These are phyloP conservation scores for Ogataea thermomethanolica DNA, from an alignment of 805 yeast genomes.

Conservation along the genomic window DNA sequence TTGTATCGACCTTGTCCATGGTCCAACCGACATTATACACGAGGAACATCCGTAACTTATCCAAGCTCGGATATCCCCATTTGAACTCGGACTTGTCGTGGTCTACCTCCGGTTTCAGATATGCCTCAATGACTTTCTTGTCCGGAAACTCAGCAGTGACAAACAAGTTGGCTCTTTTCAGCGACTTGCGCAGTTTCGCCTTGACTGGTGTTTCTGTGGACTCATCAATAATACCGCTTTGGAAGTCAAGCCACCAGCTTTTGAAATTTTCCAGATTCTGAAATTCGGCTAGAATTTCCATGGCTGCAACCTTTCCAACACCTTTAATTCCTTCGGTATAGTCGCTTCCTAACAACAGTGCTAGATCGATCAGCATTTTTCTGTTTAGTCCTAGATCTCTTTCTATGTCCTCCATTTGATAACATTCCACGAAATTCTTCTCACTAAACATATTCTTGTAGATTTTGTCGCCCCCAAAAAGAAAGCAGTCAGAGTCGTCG, in stretches of 20 bases:
- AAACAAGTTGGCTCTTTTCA: slow-evolving; percentile 49
- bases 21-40: slow-evolving; percentile 77
- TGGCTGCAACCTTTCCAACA: slow-evolving; percentile 88
- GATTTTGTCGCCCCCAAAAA: slow-evolving; percentile 82
- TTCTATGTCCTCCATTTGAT: slow-evolving; percentile 55
- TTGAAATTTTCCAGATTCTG: slow-evolving; percentile 41
- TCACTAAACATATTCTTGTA: slow-evolving; percentile 95
- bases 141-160: slow-evolving; percentile 71
- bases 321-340: slow-evolving; percentile 92
- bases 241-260: slow-evolving; percentile 57
- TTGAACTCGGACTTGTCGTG: slow-evolving; percentile 69
- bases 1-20: slow-evolving; percentile 70
- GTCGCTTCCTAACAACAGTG: slow-evolving; percentile 86
- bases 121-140: slow-evolving; percentile 64
- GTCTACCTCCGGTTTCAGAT: slow-evolving; percentile 79
- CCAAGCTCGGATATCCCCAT: slow-evolving; percentile 91
- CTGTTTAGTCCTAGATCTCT: slow-evolving; percentile 63
- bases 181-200: slow-evolving; percentile 53
- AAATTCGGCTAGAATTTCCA: slow-evolving; percentile 88
- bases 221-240: slow-evolving; percentile 37
- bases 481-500: slow-evolving; percentile 94
- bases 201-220: slow-evolving; percentile 45
- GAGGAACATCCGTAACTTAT: slow-evolving; percentile 67
- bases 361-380: slow-evolving; percentile 69
- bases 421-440: slow-evolving; percentile 86